Conservation (phyloP, 2,329 filamentous ascomycete species). For the Pyricularia pennisetigena region DNA sequence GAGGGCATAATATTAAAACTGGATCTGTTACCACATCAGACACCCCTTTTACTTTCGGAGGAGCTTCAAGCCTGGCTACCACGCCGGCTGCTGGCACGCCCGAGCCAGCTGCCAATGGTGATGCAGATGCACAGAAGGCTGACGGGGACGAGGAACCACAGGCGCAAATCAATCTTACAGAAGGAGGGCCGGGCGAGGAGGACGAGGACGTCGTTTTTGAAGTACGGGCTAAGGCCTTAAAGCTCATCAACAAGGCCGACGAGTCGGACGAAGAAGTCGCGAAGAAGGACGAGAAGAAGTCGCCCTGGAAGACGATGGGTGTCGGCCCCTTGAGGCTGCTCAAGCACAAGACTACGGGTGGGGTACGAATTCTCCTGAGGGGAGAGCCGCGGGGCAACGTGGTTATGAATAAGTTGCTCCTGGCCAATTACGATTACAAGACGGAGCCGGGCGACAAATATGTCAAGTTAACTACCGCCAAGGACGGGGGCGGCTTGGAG, state of each 20-base stretch:
- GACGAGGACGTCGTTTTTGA: conserved; percentile 63
- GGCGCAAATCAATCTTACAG: conserved; percentile 61
- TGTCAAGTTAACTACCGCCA: conserved; percentile 47
- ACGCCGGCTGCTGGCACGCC: conserved; percentile 50
- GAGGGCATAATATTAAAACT: conserved; percentile 4
- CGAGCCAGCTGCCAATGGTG: conserved; percentile 34
- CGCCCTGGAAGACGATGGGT: conserved; percentile 59
- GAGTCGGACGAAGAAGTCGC: conserved; percentile 32
- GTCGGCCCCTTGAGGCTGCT: conserved; percentile 63
- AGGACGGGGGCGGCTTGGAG: conserved; percentile 50
- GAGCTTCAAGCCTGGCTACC: conserved; percentile 50
- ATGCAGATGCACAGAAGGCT: conserved; percentile 29
- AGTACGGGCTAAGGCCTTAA: conserved; percentile 59
- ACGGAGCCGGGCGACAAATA: conserved; percentile 44
- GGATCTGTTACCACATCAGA: conserved; percentile 24
- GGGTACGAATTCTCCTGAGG: conserved; percentile 59
- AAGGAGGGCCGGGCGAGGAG: conserved; percentile 58
- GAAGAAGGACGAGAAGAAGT: conserved; percentile 34
- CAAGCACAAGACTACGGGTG: conserved; percentile 59
- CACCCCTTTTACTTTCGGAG: conserved; percentile 46
- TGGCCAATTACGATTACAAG: conserved; percentile 54
- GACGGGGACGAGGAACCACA: conserved; percentile 47
- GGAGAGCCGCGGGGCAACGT: conserved; percentile 67
- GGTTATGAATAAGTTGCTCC: conserved; percentile 59
- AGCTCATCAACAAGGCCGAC: conserved; percentile 38